Evolutionary conservation across 805 yeast species (phyloP).

Genomic region (Saturnispora diversa): DNA sequence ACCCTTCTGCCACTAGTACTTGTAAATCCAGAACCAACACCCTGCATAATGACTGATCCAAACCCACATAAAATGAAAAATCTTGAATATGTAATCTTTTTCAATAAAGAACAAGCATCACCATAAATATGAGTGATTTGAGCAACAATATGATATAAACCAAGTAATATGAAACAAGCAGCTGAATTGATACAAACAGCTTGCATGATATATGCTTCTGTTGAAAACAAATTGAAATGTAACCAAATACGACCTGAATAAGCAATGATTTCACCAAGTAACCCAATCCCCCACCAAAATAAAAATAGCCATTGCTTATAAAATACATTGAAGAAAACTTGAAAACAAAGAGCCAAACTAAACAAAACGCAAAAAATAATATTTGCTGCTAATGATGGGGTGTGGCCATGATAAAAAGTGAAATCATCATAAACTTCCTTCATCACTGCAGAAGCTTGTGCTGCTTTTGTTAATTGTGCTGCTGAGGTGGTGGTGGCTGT

Average conservation of each 20-base stretch:
- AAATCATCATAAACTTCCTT: conserved; percentile 14
- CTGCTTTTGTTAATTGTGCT: conserved; percentile 19
- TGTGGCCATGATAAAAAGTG: conserved; percentile 35
- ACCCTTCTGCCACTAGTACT: conserved; percentile 30
- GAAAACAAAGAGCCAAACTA: conserved; percentile 37
- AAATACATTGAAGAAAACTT: conserved; percentile 36
- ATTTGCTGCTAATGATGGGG: conserved; percentile 53
- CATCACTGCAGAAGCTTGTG: conserved; percentile 19
- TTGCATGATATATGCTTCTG: conserved; percentile 45
- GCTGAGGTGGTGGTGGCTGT: conserved; percentile 20
- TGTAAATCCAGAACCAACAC: conserved; percentile 57
- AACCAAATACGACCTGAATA: conserved; percentile 52
- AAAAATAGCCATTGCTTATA: conserved; percentile 61
- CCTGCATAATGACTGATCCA: conserved; percentile 53
- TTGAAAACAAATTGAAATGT: conserved; percentile 25
- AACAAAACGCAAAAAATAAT: conserved; percentile 47
- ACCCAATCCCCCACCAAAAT: conserved; percentile 45
- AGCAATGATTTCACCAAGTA: conserved; percentile 57
- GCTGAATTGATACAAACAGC: conserved; percentile 58
- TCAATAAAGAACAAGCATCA: conserved; percentile 36
- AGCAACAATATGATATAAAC: conserved; percentile 59
- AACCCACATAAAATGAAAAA: conserved; percentile 58
- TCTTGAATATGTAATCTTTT: conserved; percentile 48
- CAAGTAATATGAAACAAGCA: conserved; percentile 75
- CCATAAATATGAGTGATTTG: conserved; percentile 55